phyloP scores from a whole-genome alignment of 768 basidiomycete genomes.

The Inosperma sp. region DNA sequence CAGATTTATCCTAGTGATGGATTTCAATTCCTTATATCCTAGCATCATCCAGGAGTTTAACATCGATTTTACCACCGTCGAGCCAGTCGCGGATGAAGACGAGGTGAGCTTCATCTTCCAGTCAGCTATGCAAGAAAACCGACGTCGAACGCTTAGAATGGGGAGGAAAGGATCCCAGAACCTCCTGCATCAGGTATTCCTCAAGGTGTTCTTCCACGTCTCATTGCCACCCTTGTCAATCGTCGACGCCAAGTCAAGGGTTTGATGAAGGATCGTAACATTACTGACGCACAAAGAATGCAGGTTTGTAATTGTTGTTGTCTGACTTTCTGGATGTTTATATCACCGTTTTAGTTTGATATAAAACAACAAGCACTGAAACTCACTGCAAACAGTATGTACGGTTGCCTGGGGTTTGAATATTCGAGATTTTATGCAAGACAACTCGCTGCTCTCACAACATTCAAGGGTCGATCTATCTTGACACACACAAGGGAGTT shows the following conservation, averaged over 20 bases:
- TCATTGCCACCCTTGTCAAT: conserved; percentile 94
- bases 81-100: conserved; percentile 55
- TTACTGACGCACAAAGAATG: conserved; percentile 67
- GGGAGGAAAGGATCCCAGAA: conserved; percentile 86
- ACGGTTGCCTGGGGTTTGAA: conserved; percentile 97
- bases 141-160: conserved; percentile 29
- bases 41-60: conserved; percentile 99
- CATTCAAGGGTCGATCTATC: conserved; percentile 97
- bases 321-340: background rate
- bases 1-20: conserved; percentile 97
- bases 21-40: conserved; percentile 98
- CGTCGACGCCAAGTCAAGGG: conserved; percentile 88
- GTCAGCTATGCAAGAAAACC: background rate
- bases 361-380: conserved; percentile 97
- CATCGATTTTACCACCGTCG: conserved; percentile 97
- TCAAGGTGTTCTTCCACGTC: conserved; percentile 91
- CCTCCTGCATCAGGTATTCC: conserved; percentile 65
- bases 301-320: conserved; percentile 58
- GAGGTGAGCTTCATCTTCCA: conserved; percentile 33
- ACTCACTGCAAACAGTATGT: conserved; percentile 99
- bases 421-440: conserved; percentile 95
- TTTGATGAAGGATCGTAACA: conserved; percentile 85
- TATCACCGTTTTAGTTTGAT: conserved; percentile 59
- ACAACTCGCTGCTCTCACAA: conserved; percentile 95
- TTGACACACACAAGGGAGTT: conserved; percentile 89